phyloP scores from a whole-genome alignment of 768 basidiomycete genomes.

The Obba rivulosa region DNA sequence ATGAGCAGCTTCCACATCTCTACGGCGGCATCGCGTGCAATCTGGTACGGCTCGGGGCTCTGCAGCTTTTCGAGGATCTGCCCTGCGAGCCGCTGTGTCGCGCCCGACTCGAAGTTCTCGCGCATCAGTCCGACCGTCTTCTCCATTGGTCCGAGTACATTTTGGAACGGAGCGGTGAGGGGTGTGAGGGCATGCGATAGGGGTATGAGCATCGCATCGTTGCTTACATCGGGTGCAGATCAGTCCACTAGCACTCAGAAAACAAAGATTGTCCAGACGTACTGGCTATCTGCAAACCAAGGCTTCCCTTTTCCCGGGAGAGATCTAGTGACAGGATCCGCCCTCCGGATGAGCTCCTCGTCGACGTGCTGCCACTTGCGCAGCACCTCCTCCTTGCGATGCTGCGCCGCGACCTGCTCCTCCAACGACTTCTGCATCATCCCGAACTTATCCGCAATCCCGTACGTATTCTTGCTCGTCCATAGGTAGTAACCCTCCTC shows the following conservation, averaged over 20 bases:
- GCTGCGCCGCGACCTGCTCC: constrained; percentile 40
- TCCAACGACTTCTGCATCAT: constrained; percentile 56
- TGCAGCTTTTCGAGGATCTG: constrained; percentile 62
- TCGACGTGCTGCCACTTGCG: constrained; percentile 41
- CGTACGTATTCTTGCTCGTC: constrained; percentile 49
- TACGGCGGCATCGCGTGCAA: constrained; percentile 34
- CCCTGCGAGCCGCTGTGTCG: constrained; percentile 49
- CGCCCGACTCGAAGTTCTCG: constrained; percentile 52
- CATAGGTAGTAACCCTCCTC: constrained; percentile 75
- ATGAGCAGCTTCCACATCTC: constrained; percentile 35
- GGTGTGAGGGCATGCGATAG: constrained; percentile 54
- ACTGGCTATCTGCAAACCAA: background rate
- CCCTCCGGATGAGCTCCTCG: background rate
- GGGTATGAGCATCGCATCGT: constrained; percentile 46
- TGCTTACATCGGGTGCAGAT: constrained; percentile 3
- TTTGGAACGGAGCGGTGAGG: constrained; percentile 45
- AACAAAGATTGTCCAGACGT: background rate
- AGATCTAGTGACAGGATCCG: background rate
- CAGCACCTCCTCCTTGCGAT: constrained; percentile 40
- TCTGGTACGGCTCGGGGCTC: constrained; percentile 51
- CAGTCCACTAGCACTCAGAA: background rate
- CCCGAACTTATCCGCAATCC: constrained; percentile 49
- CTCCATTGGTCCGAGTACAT: constrained; percentile 52
- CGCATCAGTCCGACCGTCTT: constrained; percentile 46
- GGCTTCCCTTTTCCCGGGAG: background rate